Conservation (phyloP, 192 early-diverging fungal species). For the Rhizophlyctis rosea region DNA sequence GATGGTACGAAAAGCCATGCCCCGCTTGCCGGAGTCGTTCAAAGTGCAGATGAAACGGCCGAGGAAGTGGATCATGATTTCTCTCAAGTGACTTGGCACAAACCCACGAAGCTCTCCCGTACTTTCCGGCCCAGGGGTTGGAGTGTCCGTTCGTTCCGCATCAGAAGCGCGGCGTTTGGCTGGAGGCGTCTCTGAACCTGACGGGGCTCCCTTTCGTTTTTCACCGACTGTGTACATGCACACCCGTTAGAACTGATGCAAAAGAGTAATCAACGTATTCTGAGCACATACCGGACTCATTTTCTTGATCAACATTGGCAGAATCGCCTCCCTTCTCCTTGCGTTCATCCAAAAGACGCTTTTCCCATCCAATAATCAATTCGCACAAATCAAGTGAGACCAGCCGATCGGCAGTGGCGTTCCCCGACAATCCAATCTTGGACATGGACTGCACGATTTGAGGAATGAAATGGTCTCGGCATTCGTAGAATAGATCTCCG, state of each 20-base stretch:
- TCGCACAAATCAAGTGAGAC: slow-evolving; percentile 89
- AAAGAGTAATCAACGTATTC: neutral
- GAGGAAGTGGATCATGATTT: slow-evolving; percentile 38
- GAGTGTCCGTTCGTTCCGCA: neutral
- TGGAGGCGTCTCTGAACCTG: neutral
- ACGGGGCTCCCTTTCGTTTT: neutral
- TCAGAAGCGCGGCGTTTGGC: neutral
- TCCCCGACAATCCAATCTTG: slow-evolving; percentile 82
- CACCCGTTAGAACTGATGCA: too few relatives aligned
- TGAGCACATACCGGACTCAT: slow-evolving; percentile 15
- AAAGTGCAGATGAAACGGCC: slow-evolving; percentile 58
- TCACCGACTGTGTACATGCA: too few relatives aligned
- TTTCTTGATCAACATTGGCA: neutral
- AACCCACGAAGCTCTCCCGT: slow-evolving; percentile 2
- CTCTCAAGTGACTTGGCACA: slow-evolving; percentile 20
- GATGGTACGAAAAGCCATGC: slow-evolving; percentile 57
- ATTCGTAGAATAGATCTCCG: slow-evolving; percentile 84
- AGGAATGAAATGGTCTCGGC: slow-evolving; percentile 83
- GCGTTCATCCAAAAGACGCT: slow-evolving; percentile 49
- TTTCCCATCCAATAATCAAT: slow-evolving; percentile 89
- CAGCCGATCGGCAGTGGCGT: slow-evolving; percentile 75
- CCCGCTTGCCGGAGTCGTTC: slow-evolving; percentile 47
- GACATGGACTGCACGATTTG: slow-evolving; percentile 84
- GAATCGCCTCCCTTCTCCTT: slow-evolving; percentile 16
- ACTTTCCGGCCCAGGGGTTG: neutral